Evolutionary conservation across 2,329 filamentous ascomycete species (phyloP), one percentile per base, ranked within the genome.

Genomic region (Alternaria sp.): DNA sequence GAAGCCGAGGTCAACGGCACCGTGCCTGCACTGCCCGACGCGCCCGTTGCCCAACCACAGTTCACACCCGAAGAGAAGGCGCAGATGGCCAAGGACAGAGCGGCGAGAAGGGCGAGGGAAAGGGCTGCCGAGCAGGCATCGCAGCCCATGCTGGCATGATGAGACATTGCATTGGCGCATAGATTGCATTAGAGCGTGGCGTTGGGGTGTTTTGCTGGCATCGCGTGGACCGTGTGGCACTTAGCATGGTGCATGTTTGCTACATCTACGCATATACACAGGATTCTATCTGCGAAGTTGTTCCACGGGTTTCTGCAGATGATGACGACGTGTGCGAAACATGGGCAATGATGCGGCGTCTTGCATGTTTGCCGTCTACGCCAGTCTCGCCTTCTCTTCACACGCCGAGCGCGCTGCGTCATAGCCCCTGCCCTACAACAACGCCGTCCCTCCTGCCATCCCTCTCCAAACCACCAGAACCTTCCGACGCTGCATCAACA

Each of bases 1-100:
- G 92, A 94, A 79, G 85, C 84, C 44, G 89, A 94, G 75, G 79
- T 89, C 57, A 79, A 78, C 44, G 81, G 80, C 33, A 72, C 75
- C 21, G 69, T 51, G 15, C 37, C 53, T 18, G 55, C 71, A 55
- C 68, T 84, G 37, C 82, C 82, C n/a, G 75, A 81, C 61, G 78
- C 80, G 33, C 82, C 83, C 6, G 61, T 60, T 12, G 66, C 71
- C 20, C 68, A 74, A 21, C 75, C 75, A 49, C 74, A 79, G 26
- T 71, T 74, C 18, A 77, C 74, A 20, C 66, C 73, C 21, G 68
- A 70, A 53, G 67, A 77, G 51, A 74, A 73, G 61, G 75, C 67
- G 11, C 66, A 75, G 53, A 71, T 72, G 45, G 74, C 73, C 15
- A 73, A 73, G 65, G 76, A 80, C 44, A 71, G 75, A 55, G 76